These are phyloP conservation scores for Hibiscus syriacus DNA, from an alignment of 345 rosid species.

Conservation along the genomic window DNA sequence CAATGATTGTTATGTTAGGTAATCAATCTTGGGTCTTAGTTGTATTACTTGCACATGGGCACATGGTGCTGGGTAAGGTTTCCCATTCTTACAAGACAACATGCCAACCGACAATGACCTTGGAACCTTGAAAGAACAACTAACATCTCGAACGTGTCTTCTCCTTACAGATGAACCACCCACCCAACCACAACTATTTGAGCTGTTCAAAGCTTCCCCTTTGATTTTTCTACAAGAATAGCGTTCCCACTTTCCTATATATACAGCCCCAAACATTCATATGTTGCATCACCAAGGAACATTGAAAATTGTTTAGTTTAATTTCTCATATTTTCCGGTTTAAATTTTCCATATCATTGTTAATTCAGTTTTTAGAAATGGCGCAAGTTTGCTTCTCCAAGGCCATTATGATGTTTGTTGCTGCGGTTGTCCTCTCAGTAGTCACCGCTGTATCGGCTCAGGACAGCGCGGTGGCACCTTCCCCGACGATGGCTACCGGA, in stretches of 20 bases:
- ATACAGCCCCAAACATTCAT: neutral
- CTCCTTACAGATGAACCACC: neutral
- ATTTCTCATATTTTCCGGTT: neutral
- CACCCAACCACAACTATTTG: neutral
- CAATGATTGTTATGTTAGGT: neutral
- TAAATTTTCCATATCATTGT: neutral
- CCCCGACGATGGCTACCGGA: constrained; percentile 26
- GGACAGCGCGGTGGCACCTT: constrained; percentile 24
- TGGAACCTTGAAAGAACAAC: constrained; percentile 2
- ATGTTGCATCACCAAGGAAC: neutral
- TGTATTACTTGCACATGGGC: neutral
- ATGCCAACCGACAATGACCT: constrained; percentile 7
- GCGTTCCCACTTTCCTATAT: neutral
- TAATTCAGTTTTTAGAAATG: constrained; percentile 9
- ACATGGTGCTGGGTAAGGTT: constrained; percentile 2
- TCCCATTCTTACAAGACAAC: constrained; percentile 5
- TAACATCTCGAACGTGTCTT: neutral
- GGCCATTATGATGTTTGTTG: constrained; percentile 12
- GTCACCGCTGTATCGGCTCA: constrained; percentile 29
- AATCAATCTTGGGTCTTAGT: neutral
- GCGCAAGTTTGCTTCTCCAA: constrained; percentile 21
- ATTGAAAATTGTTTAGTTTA: neutral
- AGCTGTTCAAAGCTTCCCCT: neutral
- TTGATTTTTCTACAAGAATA: neutral
- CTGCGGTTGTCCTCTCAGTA: neutral